These are phyloP conservation scores for Globisporangium emineosum DNA, from an alignment of 352 stramenopile genomes.

Conservation along the genomic window DNA sequence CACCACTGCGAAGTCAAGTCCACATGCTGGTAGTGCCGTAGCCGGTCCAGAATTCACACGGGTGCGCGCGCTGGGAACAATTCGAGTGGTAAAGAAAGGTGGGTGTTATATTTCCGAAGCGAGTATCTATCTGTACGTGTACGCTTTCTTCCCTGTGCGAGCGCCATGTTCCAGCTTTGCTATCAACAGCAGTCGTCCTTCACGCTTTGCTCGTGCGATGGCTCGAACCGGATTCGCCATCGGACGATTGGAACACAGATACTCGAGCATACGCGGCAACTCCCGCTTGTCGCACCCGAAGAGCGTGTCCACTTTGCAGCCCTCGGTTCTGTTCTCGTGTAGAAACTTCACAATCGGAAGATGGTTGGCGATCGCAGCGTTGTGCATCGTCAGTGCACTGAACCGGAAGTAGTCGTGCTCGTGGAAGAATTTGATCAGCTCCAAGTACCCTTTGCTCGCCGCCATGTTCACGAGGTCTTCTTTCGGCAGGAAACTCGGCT, in stretches of 20 bases:
- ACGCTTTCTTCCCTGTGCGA: background rate
- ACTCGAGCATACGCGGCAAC: background rate
- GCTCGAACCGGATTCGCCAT: background rate
- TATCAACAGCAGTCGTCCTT: background rate
- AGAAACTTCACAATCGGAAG: slow-evolving; percentile 10
- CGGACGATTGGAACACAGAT: background rate
- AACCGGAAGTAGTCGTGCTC: slow-evolving; percentile 4
- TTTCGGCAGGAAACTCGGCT: background rate
- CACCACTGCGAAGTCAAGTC: background rate
- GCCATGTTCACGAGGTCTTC: slow-evolving; percentile 9
- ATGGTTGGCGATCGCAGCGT: slow-evolving; percentile 1
- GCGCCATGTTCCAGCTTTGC: background rate
- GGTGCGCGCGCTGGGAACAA: too few relatives aligned
- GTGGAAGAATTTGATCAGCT: slow-evolving; percentile 11
- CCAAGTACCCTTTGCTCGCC: slow-evolving; percentile 1
- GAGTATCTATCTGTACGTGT: background rate
- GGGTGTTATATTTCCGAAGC: too few relatives aligned
- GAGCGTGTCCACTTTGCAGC: slow-evolving; percentile 8
- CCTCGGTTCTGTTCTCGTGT: slow-evolving; percentile 2
- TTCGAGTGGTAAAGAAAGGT: too few relatives aligned
- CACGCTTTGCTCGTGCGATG: background rate
- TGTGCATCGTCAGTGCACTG: slow-evolving; percentile 2
- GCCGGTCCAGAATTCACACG: too few relatives aligned
- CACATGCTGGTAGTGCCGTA: too few relatives aligned
- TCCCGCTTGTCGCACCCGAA: background rate